These are phyloP conservation scores for Komagataella mondaviorum DNA, from an alignment of 805 yeast species.

Conservation along the genomic window DNA sequence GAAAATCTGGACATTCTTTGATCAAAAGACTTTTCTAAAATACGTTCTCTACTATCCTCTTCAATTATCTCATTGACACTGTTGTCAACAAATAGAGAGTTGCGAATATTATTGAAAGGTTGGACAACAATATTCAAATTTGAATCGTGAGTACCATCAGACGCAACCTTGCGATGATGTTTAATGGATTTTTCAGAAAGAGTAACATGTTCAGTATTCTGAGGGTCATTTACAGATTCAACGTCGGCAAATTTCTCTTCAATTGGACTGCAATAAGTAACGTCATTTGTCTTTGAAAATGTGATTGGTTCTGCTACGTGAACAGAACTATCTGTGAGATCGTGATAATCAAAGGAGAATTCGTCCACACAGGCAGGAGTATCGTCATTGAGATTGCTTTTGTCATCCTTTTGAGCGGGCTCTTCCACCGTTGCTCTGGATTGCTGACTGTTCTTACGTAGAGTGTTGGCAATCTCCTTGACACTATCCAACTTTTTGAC, in stretches of 20 bases:
- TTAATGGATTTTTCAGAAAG: conserved; percentile 8
- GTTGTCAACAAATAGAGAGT: conserved; percentile 13
- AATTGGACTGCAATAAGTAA: neutral
- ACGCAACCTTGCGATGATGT: conserved; percentile 15
- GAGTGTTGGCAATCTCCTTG: conserved; percentile 3
- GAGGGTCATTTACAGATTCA: conserved; percentile 3
- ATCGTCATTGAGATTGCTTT: neutral
- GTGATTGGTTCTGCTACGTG: conserved; percentile 15
- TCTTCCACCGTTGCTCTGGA: conserved; percentile 13
- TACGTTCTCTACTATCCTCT: neutral
- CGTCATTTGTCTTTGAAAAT: conserved; percentile 8
- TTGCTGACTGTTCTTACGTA: conserved; percentile 8
- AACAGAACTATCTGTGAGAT: conserved; percentile 16
- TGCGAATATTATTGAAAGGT: conserved; percentile 10
- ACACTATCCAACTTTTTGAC: neutral
- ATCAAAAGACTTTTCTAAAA: neutral
- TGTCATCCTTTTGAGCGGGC: neutral
- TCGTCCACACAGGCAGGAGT: conserved; percentile 8
- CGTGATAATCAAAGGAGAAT: conserved; percentile 13
- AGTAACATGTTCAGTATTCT: conserved; percentile 2
- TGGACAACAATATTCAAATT: conserved; percentile 7
- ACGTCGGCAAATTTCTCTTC: conserved; percentile 16
- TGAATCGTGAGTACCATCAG: conserved; percentile 11
- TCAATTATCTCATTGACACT: neutral
- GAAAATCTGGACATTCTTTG: conserved; percentile 1